Evolutionary conservation across 495 filamentous ascomycete genomes (phyloP).

Genomic region (Podospora fimiseda): DNA sequence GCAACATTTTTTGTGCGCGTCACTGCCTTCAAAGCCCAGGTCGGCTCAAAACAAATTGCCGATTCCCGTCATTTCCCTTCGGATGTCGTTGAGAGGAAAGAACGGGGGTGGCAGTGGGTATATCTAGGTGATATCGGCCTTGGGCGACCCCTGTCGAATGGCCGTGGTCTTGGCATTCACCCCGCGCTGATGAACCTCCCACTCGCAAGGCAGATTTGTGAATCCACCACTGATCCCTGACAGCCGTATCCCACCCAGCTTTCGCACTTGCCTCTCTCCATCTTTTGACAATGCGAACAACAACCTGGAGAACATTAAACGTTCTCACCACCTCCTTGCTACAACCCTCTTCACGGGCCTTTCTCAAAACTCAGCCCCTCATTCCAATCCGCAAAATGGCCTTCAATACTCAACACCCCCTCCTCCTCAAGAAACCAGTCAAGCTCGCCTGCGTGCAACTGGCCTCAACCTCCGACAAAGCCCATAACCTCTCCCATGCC

Average conservation of each 20-base stretch:
- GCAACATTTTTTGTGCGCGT: no score
- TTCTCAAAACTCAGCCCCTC: background rate
- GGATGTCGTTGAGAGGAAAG: no score
- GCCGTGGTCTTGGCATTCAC: background rate
- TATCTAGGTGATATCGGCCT: background rate
- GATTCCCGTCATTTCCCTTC: no score
- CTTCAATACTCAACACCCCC: constrained; percentile 39
- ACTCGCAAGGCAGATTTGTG: background rate
- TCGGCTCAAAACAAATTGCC: no score
- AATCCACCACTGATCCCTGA: background rate
- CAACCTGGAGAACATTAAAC: constrained; percentile 17
- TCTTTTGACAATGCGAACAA: constrained; percentile 4
- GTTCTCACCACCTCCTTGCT: constrained; percentile 4
- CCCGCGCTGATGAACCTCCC: constrained; percentile 13
- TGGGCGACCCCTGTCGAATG: background rate
- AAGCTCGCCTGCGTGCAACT: constrained; percentile 82
- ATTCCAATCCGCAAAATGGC: constrained; percentile 36
- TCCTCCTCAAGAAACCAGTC: constrained; percentile 61
- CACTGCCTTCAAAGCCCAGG: no score
- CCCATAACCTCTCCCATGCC: constrained; percentile 74
- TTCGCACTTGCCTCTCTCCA: background rate
- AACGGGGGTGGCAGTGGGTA: background rate
- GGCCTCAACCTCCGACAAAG: constrained; percentile 73
- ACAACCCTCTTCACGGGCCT: background rate
- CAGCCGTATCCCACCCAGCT: constrained; percentile 1